phyloP scores from a whole-genome alignment of 2,329 filamentous ascomycete species.

The Alternaria arborescens region DNA sequence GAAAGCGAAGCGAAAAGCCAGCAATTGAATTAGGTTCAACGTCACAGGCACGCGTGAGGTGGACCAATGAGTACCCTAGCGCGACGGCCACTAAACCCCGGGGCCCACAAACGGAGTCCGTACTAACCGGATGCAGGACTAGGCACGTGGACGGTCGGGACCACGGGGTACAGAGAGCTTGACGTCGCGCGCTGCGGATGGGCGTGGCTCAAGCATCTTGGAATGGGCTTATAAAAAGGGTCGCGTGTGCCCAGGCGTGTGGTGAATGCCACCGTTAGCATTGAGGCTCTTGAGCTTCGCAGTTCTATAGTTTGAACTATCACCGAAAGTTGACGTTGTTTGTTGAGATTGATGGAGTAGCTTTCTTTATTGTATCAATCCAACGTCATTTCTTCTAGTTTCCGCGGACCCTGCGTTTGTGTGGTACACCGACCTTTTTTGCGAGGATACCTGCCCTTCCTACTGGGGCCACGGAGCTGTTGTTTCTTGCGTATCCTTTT shows the following conservation, averaged over 20 bases:
- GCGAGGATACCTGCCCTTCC: background rate
- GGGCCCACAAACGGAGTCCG: background rate
- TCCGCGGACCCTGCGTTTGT: constrained; percentile 4
- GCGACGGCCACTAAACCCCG: constrained; percentile 7
- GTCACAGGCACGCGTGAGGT: constrained; percentile 12
- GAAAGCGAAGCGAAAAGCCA: background rate
- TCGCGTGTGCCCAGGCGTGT: background rate
- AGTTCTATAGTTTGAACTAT: background rate
- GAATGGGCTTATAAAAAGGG: background rate
- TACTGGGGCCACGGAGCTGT: constrained; percentile 1
- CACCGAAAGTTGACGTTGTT: background rate
- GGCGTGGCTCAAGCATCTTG: background rate
- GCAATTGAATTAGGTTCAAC: constrained; percentile 4
- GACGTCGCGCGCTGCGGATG: constrained; percentile 5
- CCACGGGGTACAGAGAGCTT: constrained; percentile 10
- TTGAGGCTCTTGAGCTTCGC: background rate
- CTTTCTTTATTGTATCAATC: constrained; percentile 11
- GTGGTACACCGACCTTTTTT: constrained; percentile 4
- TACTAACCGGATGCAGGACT: constrained; percentile 5
- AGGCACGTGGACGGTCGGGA: constrained; percentile 5
- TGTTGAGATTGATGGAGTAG: background rate
- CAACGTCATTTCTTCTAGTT: constrained; percentile 13
- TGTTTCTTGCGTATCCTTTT: background rate
- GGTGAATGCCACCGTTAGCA: background rate
- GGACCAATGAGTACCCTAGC: constrained; percentile 10